Evolutionary conservation across 768 basidiomycete species (phyloP).

Genomic region (Kwoniella dendrophila): DNA sequence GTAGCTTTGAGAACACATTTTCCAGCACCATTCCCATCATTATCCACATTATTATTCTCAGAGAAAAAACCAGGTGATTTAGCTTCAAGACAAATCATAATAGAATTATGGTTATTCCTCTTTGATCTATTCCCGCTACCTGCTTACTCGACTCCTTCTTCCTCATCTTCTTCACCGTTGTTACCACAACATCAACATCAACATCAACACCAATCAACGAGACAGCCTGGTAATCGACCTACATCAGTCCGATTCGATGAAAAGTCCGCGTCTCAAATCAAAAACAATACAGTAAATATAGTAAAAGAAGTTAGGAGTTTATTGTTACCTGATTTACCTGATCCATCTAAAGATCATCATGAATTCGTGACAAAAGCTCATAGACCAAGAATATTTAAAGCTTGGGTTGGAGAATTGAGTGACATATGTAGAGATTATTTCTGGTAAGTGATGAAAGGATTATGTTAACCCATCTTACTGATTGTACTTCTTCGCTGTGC

Average conservation of each 20-base stretch:
- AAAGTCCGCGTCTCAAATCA: constrained; percentile 4
- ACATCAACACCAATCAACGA: background rate
- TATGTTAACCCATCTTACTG: background rate
- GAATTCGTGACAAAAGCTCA: constrained; percentile 57
- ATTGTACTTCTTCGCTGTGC: background rate
- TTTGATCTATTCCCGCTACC: constrained; percentile 86
- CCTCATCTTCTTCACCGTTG: too few species aligned
- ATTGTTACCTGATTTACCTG: constrained; percentile 41
- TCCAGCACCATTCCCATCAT: constrained; percentile 81
- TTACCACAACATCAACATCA: background rate
- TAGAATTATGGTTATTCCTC: constrained; percentile 80
- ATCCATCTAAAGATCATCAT: constrained; percentile 50
- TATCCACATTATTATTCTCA: constrained; percentile 83
- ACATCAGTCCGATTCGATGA: constrained; percentile 36
- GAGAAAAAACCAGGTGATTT: constrained; percentile 98
- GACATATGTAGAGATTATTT: constrained; percentile 81
- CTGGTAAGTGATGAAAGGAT: too few species aligned
- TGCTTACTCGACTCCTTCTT: too few species aligned
- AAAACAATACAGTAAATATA: constrained; percentile 22
- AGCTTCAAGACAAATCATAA: constrained; percentile 81
- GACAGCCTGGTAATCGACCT: constrained; percentile 22
- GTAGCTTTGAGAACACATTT: constrained; percentile 84
- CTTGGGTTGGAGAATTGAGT: constrained; percentile 77
- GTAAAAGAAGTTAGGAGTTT: constrained; percentile 31
- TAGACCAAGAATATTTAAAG: constrained; percentile 68